Evolutionary conservation across 768 basidiomycete genomes (phyloP), one percentile per base, ranked within the genome.

Genomic region (Sarcomyxa edulis): DNA sequence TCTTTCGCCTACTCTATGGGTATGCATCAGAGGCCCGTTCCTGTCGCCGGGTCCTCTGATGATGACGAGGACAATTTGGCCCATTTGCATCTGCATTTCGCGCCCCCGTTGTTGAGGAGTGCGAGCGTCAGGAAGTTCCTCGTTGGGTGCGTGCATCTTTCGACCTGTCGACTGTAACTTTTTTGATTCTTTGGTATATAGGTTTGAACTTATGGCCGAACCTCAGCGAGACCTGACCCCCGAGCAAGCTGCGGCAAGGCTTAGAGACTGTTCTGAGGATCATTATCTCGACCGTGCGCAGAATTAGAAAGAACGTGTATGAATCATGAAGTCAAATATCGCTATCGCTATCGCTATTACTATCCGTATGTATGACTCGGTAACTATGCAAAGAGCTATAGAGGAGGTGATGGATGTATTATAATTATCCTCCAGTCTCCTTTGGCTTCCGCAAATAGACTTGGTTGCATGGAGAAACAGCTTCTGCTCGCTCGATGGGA

Each of bases 1-100:
- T 84, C 89, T 0, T 96, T 95, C 60, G 84, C 89, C 1, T 96
- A 95, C 57, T 92, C 88, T 6, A 93, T 95, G 89, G 93, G 93
- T 24, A 74, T 95, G 32, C 93, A 95, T 53, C 93, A 96, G 56
- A 74, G 82, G 2, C 85, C 90, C 5, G 52, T 76, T 2, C 76
- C 82, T 7, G 58, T 61, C 24, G 40, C 41, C 38, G 31, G 3
- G 8, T 10, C 44, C 3, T 55, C 56, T 12, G 56, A 64, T 7
- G 61, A 64, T 8, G 68, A 75, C 26, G 64, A 66, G 7, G 65
- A 66, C 25, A 69, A 79, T 30, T 53, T 82, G 16, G 83, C 87
- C 3, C 93, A 95, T 55, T 59, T 94, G 23, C 93, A 95, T 52
- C 53, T 95, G 28, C 90, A 92, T 54, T 93, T 94, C 48, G 72